Conservation (phyloP, 495 filamentous ascomycete species). For the Lasiosphaeria miniovina region DNA sequence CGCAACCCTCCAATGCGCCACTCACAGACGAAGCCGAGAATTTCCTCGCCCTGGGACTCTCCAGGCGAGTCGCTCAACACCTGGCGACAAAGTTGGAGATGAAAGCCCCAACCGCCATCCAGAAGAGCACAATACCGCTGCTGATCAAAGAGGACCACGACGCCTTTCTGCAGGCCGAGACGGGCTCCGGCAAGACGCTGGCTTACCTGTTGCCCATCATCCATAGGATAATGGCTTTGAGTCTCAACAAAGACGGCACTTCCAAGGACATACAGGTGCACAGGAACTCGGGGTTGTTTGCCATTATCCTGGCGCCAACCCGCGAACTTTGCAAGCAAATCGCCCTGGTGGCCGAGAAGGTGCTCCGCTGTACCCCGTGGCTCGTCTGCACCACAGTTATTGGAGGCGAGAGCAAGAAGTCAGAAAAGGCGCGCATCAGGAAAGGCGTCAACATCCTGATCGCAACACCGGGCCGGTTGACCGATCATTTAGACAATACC, state of each 20-base stretch:
- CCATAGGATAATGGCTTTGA: conserved; percentile 77
- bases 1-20: conserved; percentile 91
- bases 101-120: conserved; percentile 90
- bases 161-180: conserved; percentile 96
- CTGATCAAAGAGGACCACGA: conserved; percentile 79
- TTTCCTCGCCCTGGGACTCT: conserved; percentile 80
- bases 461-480: conserved; percentile 85
- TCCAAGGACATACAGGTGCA: conserved; percentile 53
- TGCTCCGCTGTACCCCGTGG: conserved; percentile 82
- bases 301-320: conserved; percentile 86
- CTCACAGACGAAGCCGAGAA: conserved; percentile 76
- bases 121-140: conserved; percentile 74
- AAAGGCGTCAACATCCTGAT: conserved; percentile 95
- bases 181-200: conserved; percentile 93
- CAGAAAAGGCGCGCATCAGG: conserved; percentile 86
- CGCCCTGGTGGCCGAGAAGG: conserved; percentile 71
- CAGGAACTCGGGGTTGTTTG: conserved; percentile 85
- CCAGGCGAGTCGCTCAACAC: conserved; percentile 72
- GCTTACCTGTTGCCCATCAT: conserved; percentile 91
- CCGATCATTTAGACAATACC: conserved; percentile 89
- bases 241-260: conserved; percentile 48
- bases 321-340: conserved; percentile 94
- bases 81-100: conserved; percentile 81
- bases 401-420: conserved; percentile 96
- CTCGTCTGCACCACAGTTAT: conserved; percentile 89